Evolutionary conservation across 345 rosid genomes (phyloP), one percentile per base, ranked within the genome.

Genomic region (Psidium friedrichsthalianum): DNA sequence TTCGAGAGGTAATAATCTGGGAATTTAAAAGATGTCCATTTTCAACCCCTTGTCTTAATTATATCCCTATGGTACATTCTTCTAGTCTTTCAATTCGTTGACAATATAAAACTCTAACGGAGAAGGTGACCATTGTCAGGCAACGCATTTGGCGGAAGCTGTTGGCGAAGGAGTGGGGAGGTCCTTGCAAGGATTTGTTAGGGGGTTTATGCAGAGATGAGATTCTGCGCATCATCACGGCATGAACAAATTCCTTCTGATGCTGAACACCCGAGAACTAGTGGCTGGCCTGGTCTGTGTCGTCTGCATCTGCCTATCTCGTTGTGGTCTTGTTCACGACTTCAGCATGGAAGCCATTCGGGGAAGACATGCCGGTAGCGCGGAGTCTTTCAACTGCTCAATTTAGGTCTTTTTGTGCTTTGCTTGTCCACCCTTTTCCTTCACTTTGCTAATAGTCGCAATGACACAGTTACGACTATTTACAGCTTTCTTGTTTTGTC

Each of bases 81-180:
- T 36, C 42, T 69, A 9, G 47, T 18, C 47, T 69, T 8, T 36
- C 78, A 32, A 32, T 69, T 69, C 42, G 1, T 36, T 22, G 78
- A 69, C 47, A 16, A 69, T 69, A 36, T 10, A 42, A 36, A 47
- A 18, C 47, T 61, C 42, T 69, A 24, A 69, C 25, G 24, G 13
- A 36, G 80, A 69, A 9, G 42, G 69, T 11, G 53, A 21, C 52
- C n/a, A 57, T 59, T 82, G 82, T 61, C 95, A 95, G 99, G 99
- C 95, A n/a, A 91, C 87, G 88, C 95, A 96, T 88, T 91, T 96
- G 89, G 99, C 98, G 14, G 92, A 96, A 89, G 95, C 95, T 87
- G 94, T 95, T 82, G 93, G 98, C 85, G 97, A 95, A 40, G 99
- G 99, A 83, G 90, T 94, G 90, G 98, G 99, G 52, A 93, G 91